Evolutionary conservation across 2,329 filamentous ascomycete species (phyloP), one percentile per base, ranked within the genome.

Genomic region (Fusarium torulosum): DNA sequence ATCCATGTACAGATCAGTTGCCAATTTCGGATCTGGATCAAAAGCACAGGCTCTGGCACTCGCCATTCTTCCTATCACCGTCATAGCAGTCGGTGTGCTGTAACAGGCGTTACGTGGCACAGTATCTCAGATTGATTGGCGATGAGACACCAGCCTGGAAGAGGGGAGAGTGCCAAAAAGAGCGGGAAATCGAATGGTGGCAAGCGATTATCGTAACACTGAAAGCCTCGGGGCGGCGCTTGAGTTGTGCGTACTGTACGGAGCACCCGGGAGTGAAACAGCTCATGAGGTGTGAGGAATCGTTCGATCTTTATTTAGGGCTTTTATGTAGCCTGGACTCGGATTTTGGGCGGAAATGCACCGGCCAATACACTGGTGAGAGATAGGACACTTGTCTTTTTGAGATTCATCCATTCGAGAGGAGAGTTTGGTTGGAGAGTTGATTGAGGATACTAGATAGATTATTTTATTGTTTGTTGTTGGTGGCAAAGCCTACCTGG

Each of bases 251-350:
- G 38, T 56, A 66, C 53, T 61, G 59, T 55, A 68, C 65, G 66
- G 61, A 59, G 65, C 53, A 55, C 42, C 40, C 61, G 61, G 61
- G 47, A 33, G 31, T 35, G 51, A 35, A 41, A 69, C 66, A 69
- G 53, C 53, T 44, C 62, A 69, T 69, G 43, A 63, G 50, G 58
- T 50, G 42, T 49, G 11, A 52, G 62, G 35, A 53, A 69, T 69
- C 53, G 66, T 69, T 69, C 66, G 66, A 69, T 69, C 20, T 38
- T 58, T 49, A 13, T 29, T 37, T 66, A 63, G 53, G 57, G 62
- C 62, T 50, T 15, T 13, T 53, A 53, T 50, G 46, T 53, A 49
- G 66, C 45, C 14, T 35, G 40, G 35, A 10, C 46, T 53, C 29
- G 46, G 56, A 25, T 46, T 17, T 47, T 52, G 27, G 19, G 20